These are phyloP conservation scores for Cyphellophora attinorum DNA, from an alignment of 2,329 filamentous ascomycete genomes.

Conservation along the genomic window DNA sequence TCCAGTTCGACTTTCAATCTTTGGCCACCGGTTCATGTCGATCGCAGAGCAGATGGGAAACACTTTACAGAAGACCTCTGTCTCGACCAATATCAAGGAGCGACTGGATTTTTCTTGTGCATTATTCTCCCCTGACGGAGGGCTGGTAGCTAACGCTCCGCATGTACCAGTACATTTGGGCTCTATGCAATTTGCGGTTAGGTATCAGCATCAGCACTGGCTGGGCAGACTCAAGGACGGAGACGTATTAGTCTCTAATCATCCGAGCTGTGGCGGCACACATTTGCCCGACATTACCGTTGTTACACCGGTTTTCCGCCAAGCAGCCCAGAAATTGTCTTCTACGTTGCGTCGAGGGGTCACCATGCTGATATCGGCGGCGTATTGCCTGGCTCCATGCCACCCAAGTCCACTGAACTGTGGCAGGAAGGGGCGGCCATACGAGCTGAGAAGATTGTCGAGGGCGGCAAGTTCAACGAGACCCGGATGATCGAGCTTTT, in stretches of 20 bases:
- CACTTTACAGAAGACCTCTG: conserved; percentile 68
- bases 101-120: conserved; percentile 76
- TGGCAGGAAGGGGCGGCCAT: conserved; percentile 40
- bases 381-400: conserved; percentile 26
- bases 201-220: conserved; percentile 67
- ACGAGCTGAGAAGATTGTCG: conserved; percentile 28
- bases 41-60: conserved; percentile 80
- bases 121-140: conserved; percentile 66
- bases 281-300: conserved; percentile 73
- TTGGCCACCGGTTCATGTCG: conserved; percentile 75
- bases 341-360: conserved; percentile 66
- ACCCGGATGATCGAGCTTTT: conserved; percentile 21
- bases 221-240: conserved; percentile 62
- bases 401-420: conserved; percentile 35
- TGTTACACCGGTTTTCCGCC: conserved; percentile 62
- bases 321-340: conserved; percentile 59
- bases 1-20: conserved; percentile 68
- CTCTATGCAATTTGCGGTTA: conserved; percentile 76
- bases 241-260: conserved; percentile 70
- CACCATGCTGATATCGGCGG: conserved; percentile 58
- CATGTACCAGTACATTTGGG: conserved; percentile 75
- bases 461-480: conserved; percentile 27
- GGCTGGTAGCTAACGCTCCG: conserved; percentile 58
- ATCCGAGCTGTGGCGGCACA: conserved; percentile 71
- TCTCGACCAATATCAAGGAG: conserved; percentile 71